Percentiles rank a stretch among this genome's conserved stretches.
Conservation (phyloP, 805 yeast species). For the Geotrichum ghanense region DNA sequence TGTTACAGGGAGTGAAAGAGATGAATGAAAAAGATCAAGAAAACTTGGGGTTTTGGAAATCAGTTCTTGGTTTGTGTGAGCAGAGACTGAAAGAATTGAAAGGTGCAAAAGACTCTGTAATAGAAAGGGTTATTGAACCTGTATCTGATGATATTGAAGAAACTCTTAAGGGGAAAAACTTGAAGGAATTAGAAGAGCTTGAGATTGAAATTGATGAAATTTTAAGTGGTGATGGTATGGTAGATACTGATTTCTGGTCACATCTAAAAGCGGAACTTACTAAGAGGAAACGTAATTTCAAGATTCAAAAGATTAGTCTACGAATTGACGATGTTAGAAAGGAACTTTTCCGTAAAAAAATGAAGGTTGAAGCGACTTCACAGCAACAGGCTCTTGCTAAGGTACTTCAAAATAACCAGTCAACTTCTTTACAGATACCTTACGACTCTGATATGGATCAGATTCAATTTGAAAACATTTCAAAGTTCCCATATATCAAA, state of each 20-base stretch:
- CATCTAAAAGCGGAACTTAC: constrained; percentile 16
- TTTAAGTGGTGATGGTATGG: constrained; percentile 10
- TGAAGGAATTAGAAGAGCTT: constrained; percentile 16
- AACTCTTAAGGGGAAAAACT: constrained; percentile 18
- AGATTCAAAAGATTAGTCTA: constrained; percentile 9
- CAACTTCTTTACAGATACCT: background rate
- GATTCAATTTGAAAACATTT: background rate
- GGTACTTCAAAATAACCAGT: background rate
- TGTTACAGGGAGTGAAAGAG: no score
- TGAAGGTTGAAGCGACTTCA: background rate
- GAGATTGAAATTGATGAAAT: constrained; percentile 14
- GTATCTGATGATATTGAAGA: constrained; percentile 21
- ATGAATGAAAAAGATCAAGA: constrained; percentile 6
- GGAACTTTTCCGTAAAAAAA: constrained; percentile 1
- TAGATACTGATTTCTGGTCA: constrained; percentile 23
- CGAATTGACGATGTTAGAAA: constrained; percentile 9
- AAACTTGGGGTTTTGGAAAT: constrained; percentile 16
- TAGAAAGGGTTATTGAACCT: constrained; percentile 8
- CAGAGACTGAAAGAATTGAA: constrained; percentile 2
- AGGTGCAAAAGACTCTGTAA: constrained; percentile 1
- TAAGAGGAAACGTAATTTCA: constrained; percentile 13
- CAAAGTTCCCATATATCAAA: background rate
- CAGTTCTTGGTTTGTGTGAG: constrained; percentile 9
- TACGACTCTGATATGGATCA: constrained; percentile 9
- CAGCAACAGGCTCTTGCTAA: background rate